Percentiles rank a stretch among this genome's conserved stretches.
These are phyloP conservation scores for Adiantum capillusveneris DNA, from an alignment of 75 land plant species.

Conservation along the genomic window DNA sequence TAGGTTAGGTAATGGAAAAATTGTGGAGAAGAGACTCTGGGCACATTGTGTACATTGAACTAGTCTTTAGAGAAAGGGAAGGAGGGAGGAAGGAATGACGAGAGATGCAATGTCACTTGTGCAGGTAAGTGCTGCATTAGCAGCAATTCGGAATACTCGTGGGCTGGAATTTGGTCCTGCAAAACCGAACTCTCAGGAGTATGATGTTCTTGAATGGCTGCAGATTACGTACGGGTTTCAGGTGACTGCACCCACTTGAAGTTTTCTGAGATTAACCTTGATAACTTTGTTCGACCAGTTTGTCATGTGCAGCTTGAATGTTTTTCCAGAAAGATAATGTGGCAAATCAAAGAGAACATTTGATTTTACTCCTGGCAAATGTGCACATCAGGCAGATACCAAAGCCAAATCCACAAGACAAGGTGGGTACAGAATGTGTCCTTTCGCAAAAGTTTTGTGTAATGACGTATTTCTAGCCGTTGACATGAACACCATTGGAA, in stretches of 20 bases:
- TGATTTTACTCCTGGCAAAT: constrained; percentile 96
- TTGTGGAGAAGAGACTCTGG: no score
- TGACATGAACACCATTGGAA: no score
- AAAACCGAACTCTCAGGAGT: constrained; percentile 40
- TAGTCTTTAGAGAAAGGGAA: no score
- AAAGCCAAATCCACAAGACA: constrained; percentile 59
- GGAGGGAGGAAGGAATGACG: no score
- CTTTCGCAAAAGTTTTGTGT: background rate
- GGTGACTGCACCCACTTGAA: constrained; percentile 28
- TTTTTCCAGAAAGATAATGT: constrained; percentile 81
- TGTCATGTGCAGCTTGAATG: no score
- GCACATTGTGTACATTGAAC: no score
- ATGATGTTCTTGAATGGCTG: constrained; percentile 96
- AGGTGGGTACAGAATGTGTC: constrained; percentile 20
- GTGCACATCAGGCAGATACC: constrained; percentile 75
- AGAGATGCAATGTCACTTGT: no score
- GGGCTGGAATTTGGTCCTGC: constrained; percentile 74
- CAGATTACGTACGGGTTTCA: constrained; percentile 98
- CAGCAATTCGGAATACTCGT: constrained; percentile 74
- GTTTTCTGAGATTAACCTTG: no score
- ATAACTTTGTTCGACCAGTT: no score
- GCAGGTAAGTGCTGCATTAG: constrained; percentile 80
- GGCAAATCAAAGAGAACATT: constrained; percentile 93
- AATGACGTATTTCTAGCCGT: background rate
- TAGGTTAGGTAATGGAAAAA: no score